A percentile compares a stretch with the other conserved stretches of the same genome.
Conservation (phyloP, 2,329 filamentous ascomycete species). For the Cadophora sp. region DNA sequence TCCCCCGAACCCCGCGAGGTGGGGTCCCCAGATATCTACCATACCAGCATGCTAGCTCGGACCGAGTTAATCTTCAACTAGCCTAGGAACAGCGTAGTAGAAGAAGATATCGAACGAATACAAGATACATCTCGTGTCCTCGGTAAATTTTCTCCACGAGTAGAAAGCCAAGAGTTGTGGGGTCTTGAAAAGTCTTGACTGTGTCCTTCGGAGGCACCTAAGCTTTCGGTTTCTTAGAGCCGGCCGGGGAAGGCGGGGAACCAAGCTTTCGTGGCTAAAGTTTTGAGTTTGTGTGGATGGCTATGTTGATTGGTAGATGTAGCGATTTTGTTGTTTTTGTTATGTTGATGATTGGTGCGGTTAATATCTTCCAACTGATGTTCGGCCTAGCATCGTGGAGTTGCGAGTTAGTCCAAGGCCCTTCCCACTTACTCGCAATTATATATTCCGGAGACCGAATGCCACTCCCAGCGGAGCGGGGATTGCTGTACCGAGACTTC, state of each 20-base stretch:
- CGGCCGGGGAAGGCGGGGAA: constrained; percentile 15
- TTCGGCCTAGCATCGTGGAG: too few relatives aligned
- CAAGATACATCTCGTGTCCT: neutral
- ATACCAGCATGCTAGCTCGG: neutral
- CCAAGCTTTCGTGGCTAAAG: constrained; percentile 4
- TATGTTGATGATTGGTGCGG: neutral
- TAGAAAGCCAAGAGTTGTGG: neutral
- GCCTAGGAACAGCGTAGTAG: neutral
- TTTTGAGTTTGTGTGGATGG: neutral
- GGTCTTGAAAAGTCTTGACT: constrained; percentile 3
- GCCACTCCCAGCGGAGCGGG: too few relatives aligned
- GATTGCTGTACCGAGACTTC: too few relatives aligned
- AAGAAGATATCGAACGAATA: too few relatives aligned
- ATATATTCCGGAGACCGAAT: too few relatives aligned
- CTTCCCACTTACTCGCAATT: too few relatives aligned
- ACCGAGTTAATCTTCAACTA: neutral
- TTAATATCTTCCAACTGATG: neutral
- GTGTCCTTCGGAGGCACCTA: neutral
- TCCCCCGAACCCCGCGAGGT: constrained; percentile 10
- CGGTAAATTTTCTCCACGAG: constrained; percentile 4
- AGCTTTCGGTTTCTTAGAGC: constrained; percentile 14
- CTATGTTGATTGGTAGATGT: too few relatives aligned
- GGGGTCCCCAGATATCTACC: constrained; percentile 16
- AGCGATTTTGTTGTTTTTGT: neutral
- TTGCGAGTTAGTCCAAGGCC: too few relatives aligned